Evolutionary conservation across 495 filamentous ascomycete genomes (phyloP).

Genomic region (Talaromyces adpressus): DNA sequence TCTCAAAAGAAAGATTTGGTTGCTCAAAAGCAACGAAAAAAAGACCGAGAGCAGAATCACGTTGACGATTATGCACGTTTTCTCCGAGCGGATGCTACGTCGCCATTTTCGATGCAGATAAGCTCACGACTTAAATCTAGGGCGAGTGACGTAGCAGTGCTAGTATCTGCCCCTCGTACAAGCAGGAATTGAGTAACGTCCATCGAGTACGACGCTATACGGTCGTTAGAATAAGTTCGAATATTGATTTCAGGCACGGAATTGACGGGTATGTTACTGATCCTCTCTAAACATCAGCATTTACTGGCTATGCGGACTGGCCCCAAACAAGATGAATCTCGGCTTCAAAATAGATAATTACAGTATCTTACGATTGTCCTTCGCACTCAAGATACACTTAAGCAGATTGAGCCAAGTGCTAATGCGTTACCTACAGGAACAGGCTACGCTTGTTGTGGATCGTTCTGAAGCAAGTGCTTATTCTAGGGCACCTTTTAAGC

Average conservation of each 20-base stretch:
- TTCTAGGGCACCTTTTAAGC: background rate
- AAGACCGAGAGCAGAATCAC: background rate
- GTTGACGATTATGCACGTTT: background rate
- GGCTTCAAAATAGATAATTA: background rate
- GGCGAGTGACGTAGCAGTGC: background rate
- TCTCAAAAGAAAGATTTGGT: background rate
- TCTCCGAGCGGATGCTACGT: conserved; percentile 1
- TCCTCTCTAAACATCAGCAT: background rate
- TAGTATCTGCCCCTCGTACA: background rate
- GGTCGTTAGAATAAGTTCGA: background rate
- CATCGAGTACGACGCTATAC: background rate
- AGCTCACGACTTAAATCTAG: background rate
- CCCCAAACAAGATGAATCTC: background rate
- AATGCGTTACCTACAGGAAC: background rate
- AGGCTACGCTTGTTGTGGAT: background rate
- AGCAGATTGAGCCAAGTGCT: background rate
- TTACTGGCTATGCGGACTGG: background rate
- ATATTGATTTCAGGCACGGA: background rate
- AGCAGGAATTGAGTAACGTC: background rate
- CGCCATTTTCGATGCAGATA: background rate
- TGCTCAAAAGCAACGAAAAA: background rate
- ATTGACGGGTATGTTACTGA: background rate
- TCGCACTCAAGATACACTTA: background rate
- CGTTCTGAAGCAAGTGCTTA: background rate
- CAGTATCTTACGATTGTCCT: background rate